A percentile compares a stretch with the other conserved stretches of the same genome.
Conservation (phyloP, 768 basidiomycete genomes). For the Amanita brunnescens region DNA sequence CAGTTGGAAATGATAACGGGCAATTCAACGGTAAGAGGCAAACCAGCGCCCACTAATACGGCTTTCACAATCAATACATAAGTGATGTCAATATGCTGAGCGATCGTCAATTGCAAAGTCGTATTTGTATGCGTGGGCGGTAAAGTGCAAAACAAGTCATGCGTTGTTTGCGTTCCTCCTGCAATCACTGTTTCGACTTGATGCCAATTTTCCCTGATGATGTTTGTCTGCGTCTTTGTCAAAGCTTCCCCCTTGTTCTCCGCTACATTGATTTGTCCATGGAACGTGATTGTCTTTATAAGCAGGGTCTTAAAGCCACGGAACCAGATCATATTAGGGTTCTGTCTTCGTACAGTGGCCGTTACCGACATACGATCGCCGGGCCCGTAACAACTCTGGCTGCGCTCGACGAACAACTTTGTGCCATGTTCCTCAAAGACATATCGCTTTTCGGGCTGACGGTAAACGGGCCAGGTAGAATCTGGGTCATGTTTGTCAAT, state of each 20-base stretch:
- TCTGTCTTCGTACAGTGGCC: constrained; percentile 67
- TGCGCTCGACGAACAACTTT: too few relatives aligned
- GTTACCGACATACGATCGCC: too few relatives aligned
- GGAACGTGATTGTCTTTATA: constrained; percentile 69
- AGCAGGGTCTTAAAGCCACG: constrained; percentile 80
- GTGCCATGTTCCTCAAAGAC: constrained; percentile 59
- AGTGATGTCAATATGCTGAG: too few relatives aligned
- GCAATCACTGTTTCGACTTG: constrained; percentile 68
- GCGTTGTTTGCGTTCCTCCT: constrained; percentile 60
- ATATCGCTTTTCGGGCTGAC: constrained; percentile 66
- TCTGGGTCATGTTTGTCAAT: too few relatives aligned
- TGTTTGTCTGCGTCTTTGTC: constrained; percentile 37
- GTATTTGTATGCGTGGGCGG: constrained; percentile 71
- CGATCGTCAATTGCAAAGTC: constrained; percentile 72
- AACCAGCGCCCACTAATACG: constrained; percentile 60
- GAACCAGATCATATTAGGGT: constrained; percentile 57
- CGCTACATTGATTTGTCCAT: constrained; percentile 41
- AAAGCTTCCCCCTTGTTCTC: constrained; percentile 55
- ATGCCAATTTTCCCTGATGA: constrained; percentile 63
- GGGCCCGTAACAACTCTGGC: too few relatives aligned
- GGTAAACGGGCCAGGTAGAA: too few relatives aligned
- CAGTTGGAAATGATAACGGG: constrained; percentile 64
- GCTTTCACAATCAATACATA: constrained; percentile 70
- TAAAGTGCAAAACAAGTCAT: constrained; percentile 65
- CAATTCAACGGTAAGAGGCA: too few relatives aligned